Percentiles rank a stretch among this genome's conserved stretches.
phyloP scores from a whole-genome alignment of 208 protist species.

The Balamuthia mandrillaris region DNA sequence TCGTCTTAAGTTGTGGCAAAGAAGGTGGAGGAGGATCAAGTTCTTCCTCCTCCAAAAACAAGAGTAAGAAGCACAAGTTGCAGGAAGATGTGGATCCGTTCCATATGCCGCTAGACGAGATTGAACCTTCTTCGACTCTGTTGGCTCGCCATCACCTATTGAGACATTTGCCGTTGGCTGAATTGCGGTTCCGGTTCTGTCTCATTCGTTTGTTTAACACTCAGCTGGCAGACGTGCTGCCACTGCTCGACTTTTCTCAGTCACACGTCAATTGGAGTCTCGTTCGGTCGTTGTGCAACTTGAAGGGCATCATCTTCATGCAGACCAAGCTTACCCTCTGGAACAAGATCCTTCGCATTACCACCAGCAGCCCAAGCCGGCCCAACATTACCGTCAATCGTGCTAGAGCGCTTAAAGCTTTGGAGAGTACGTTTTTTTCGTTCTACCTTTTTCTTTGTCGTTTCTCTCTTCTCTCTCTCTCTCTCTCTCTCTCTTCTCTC shows the following conservation, averaged over 20 bases:
- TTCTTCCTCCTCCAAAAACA: too few species aligned
- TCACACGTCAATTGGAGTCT: conserved; percentile 27
- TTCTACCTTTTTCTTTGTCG: background rate
- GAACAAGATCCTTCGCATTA: conserved; percentile 39
- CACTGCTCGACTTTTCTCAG: conserved; percentile 39
- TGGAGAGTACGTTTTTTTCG: background rate
- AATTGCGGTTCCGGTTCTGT: background rate
- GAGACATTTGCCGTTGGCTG: too few species aligned
- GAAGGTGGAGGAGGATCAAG: too few species aligned
- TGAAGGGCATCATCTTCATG: conserved; percentile 14
- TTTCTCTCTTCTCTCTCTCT: background rate
- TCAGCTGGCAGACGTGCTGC: conserved; percentile 17
- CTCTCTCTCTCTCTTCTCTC: background rate
- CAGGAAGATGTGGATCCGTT: too few species aligned
- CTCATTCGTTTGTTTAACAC: conserved; percentile 4
- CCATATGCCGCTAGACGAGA: too few species aligned
- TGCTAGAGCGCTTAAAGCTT: conserved; percentile 4
- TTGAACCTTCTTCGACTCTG: too few species aligned
- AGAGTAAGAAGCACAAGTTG: too few species aligned
- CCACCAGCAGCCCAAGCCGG: background rate
- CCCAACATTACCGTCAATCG: conserved; percentile 33
- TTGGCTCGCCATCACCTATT: too few species aligned
- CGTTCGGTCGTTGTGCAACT: background rate
- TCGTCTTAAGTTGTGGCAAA: too few species aligned
- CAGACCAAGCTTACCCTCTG: conserved; percentile 35